Evolutionary conservation across 176 grass and related monocot genomes (phyloP).

Genomic region (Puccinellia tenuiflora): DNA sequence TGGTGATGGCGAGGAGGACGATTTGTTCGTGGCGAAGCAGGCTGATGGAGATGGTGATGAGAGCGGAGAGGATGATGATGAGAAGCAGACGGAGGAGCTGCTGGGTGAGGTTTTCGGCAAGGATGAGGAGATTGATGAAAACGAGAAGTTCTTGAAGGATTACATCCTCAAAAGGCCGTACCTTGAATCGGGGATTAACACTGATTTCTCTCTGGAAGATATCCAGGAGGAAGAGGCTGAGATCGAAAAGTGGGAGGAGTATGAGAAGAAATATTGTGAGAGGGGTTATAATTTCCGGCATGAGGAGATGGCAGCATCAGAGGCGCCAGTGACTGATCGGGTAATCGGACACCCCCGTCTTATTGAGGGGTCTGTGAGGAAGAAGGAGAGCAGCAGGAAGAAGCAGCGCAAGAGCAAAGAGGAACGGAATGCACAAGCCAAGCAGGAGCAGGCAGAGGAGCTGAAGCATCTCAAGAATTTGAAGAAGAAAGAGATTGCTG

Average conservation of each 20-base stretch:
- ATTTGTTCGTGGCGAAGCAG: constrained; percentile 59
- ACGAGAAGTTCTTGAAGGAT: constrained; percentile 81
- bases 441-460: constrained; percentile 68
- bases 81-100: constrained; percentile 43
- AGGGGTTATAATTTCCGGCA: constrained; percentile 51
- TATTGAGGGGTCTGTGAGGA: constrained; percentile 89
- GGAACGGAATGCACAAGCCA: constrained; percentile 59
- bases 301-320: constrained; percentile 55
- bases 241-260: constrained; percentile 54
- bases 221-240: constrained; percentile 56
- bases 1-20: constrained; percentile 25
- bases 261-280: constrained; percentile 42
- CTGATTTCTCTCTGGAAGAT: constrained; percentile 30
- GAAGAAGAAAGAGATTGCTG: constrained; percentile 95
- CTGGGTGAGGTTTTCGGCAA: constrained; percentile 56
- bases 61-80: constrained; percentile 43
- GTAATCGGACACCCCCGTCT: constrained; percentile 76
- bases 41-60: background rate
- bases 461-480: constrained; percentile 92
- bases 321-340: constrained; percentile 40
- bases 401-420: constrained; percentile 86
- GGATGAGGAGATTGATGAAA: constrained; percentile 59
- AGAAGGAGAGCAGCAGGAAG: constrained; percentile 87
- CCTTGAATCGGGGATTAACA: constrained; percentile 29
- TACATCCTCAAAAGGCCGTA: constrained; percentile 65